phyloP scores from a whole-genome alignment of 179 eudicot genomes.

The Monotropa hypopitys region DNA sequence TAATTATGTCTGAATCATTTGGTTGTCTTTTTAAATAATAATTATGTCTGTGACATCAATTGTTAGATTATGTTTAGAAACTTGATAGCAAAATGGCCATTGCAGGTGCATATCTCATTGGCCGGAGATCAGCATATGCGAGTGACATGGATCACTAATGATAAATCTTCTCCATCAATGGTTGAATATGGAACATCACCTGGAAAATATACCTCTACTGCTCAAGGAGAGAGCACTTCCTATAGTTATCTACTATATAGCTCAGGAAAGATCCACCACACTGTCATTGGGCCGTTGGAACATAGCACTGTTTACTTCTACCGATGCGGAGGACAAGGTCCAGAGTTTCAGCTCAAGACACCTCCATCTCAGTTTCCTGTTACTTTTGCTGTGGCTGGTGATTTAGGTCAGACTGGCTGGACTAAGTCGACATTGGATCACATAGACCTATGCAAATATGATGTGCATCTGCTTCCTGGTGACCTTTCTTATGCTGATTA shows the following conservation, averaged over 20 bases:
- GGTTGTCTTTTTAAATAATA: not conserved
- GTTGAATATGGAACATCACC: constrained; percentile 85
- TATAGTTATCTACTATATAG: constrained; percentile 55
- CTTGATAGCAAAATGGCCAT: constrained; percentile 1
- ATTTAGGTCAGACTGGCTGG: constrained; percentile 95
- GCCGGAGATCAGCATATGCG: constrained; percentile 74
- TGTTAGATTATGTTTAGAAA: not conserved
- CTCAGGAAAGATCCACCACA: constrained; percentile 82
- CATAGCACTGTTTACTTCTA: constrained; percentile 59
- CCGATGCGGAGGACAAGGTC: constrained; percentile 75
- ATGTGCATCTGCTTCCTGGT: constrained; percentile 80
- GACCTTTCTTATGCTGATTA: constrained; percentile 92
- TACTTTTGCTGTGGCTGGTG: constrained; percentile 86
- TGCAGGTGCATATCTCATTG: constrained; percentile 81
- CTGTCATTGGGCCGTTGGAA: constrained; percentile 77
- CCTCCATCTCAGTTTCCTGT: constrained; percentile 81
- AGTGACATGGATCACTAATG: constrained; percentile 71
- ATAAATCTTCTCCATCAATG: constrained; percentile 52
- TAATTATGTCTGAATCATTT: not conserved
- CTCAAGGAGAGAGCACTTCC: constrained; percentile 66
- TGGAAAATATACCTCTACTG: constrained; percentile 38
- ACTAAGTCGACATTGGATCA: constrained; percentile 82
- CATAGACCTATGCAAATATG: constrained; percentile 68
- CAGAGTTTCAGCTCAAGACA: constrained; percentile 65
- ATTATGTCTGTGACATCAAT: not conserved